phyloP scores from a whole-genome alignment of 2,329 filamentous ascomycete species.

The Gliomastix tumulicola region DNA sequence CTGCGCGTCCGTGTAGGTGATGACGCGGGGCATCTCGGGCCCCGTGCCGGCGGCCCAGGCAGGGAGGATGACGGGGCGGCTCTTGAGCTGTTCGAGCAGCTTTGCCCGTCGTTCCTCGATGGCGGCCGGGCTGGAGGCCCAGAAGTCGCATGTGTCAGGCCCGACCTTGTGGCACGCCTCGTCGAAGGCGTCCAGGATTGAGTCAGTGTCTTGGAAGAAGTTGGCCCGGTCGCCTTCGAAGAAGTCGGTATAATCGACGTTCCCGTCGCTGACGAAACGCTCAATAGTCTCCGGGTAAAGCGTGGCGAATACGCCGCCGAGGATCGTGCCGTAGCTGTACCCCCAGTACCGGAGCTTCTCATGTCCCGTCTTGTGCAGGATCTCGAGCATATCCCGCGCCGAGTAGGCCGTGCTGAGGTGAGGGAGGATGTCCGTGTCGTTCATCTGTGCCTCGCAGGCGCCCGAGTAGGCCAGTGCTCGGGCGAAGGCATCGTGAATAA shows the following conservation, averaged over 20 bases:
- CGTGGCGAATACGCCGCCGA: slow-evolving; percentile 44
- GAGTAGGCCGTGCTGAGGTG: slow-evolving; percentile 36
- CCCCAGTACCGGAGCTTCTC: slow-evolving; percentile 44
- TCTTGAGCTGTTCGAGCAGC: slow-evolving; percentile 32
- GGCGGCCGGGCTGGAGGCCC: slow-evolving; percentile 22
- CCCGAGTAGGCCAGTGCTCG: slow-evolving; percentile 32
- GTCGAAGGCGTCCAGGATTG: slow-evolving; percentile 45
- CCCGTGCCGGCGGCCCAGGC: slow-evolving; percentile 14
- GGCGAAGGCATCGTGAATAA: slow-evolving; percentile 35
- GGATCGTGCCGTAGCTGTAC: slow-evolving; percentile 46
- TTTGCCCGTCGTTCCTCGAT: slow-evolving; percentile 28
- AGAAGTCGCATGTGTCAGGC: slow-evolving; percentile 37
- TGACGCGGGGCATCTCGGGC: slow-evolving; percentile 35
- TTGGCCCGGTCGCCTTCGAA: slow-evolving; percentile 34
- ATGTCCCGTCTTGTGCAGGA: slow-evolving; percentile 31
- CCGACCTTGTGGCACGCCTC: slow-evolving; percentile 45
- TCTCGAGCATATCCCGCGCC: slow-evolving; percentile 40
- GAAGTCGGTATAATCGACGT: slow-evolving; percentile 49
- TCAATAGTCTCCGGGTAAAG: slow-evolving; percentile 44
- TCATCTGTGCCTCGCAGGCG: slow-evolving; percentile 31
- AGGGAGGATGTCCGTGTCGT: slow-evolving; percentile 24
- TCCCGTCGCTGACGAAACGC: slow-evolving; percentile 43
- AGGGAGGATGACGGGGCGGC: slow-evolving; percentile 34
- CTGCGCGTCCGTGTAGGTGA: slow-evolving; percentile 42
- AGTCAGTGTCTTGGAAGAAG: slow-evolving; percentile 47